A percentile compares a stretch with the other conserved stretches of the same genome.
Conservation (phyloP, 108 stramenopile species). For the Skeletonema costatum region DNA sequence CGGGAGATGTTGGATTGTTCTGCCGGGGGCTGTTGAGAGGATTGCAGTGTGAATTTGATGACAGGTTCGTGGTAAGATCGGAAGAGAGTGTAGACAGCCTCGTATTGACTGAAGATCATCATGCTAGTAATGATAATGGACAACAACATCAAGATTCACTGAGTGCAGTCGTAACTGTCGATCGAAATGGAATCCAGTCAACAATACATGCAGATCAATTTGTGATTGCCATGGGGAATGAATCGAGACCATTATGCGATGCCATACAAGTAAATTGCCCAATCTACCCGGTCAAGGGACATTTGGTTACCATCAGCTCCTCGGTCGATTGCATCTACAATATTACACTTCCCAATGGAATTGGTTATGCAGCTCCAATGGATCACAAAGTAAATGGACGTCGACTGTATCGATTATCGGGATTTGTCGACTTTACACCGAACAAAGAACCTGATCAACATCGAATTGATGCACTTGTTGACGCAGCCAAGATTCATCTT, state of each 20-base stretch:
- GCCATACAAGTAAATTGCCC: constrained; percentile 26
- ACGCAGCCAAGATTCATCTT: constrained; percentile 26
- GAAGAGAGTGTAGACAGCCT: constrained; percentile 23
- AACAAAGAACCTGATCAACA: constrained; percentile 14
- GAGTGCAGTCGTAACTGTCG: constrained; percentile 24
- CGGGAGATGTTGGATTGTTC: constrained; percentile 34
- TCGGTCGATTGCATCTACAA: constrained; percentile 17
- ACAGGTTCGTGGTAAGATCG: constrained; percentile 4
- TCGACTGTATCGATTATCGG: constrained; percentile 32
- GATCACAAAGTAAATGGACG: constrained; percentile 10
- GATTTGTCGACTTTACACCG: constrained; percentile 40
- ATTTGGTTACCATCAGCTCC: constrained; percentile 34
- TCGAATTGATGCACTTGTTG: constrained; percentile 28
- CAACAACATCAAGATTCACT: background rate
- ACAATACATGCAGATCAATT: constrained; percentile 28
- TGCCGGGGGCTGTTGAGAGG: constrained; percentile 11
- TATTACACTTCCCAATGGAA: constrained; percentile 31
- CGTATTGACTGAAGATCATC: constrained; percentile 1
- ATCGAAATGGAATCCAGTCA: constrained; percentile 7
- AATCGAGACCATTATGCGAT: constrained; percentile 31
- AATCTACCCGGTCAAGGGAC: constrained; percentile 37
- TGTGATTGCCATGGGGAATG: constrained; percentile 26
- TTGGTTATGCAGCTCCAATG: constrained; percentile 45
- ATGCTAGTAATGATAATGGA: background rate
- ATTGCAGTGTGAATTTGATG: constrained; percentile 9